Percentiles rank a stretch among this genome's conserved stretches.
Conservation (phyloP, 306 rosid species). For the Acacia acuminata region DNA sequence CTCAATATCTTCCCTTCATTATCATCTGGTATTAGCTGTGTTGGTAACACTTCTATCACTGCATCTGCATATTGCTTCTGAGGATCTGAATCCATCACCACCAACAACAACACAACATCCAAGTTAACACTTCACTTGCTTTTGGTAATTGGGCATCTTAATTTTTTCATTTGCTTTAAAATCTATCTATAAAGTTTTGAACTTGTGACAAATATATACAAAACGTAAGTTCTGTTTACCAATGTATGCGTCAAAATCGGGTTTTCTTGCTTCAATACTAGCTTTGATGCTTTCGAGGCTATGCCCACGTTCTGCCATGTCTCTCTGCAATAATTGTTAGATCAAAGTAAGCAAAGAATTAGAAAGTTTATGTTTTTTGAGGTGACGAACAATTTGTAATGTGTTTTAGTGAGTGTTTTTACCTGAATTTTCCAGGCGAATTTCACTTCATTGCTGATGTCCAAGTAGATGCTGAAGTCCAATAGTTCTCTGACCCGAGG, state of each 20-base stretch:
- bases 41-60: constrained; percentile 96
- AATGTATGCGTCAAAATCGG: constrained; percentile 93
- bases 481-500: constrained; percentile 83
- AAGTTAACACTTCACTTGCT: constrained; percentile 8
- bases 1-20: constrained; percentile 91
- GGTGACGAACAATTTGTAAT: neutral
- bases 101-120: neutral
- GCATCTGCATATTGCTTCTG: constrained; percentile 98
- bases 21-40: constrained; percentile 81
- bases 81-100: constrained; percentile 58
- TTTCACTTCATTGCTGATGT: constrained; percentile 97
- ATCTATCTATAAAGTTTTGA: neutral
- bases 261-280: constrained; percentile 95
- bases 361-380: neutral
- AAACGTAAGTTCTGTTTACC: constrained; percentile 44
- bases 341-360: constrained; percentile 23
- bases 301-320: constrained; percentile 99
- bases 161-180: neutral
- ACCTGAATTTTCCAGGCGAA: constrained; percentile 99
- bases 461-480: constrained; percentile 98
- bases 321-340: constrained; percentile 60
- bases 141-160: neutral
- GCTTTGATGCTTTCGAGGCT: constrained; percentile 99
- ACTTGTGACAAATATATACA: neutral
- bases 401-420: neutral